Conservation (phyloP, 306 rosid genomes). For the Rubus idaeus region DNA sequence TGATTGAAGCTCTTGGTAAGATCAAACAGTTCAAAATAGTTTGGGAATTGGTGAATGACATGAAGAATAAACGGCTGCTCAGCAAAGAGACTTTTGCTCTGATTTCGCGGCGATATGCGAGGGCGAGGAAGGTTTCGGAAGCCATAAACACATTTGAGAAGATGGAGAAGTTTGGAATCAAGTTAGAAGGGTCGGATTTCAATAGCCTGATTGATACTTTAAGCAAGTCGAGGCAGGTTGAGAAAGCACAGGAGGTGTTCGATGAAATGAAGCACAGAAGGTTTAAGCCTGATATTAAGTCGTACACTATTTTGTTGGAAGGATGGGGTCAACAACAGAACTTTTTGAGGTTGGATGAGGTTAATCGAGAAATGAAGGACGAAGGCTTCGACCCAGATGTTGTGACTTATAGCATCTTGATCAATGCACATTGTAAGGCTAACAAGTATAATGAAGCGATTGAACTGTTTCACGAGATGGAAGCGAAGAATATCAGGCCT, state of each 20-base stretch:
- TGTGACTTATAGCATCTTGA: slow-evolving; percentile 68
- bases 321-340: slow-evolving; percentile 86
- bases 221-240: slow-evolving; percentile 60
- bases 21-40: slow-evolving; percentile 74
- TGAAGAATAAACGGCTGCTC: slow-evolving; percentile 54
- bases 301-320: slow-evolving; percentile 68
- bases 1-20: slow-evolving; percentile 81
- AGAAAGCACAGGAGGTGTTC: slow-evolving; percentile 74
- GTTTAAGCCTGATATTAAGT: slow-evolving; percentile 68
- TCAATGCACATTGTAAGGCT: slow-evolving; percentile 68
- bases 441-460: slow-evolving; percentile 61
- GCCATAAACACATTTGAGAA: slow-evolving; percentile 65
- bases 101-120: slow-evolving; percentile 61
- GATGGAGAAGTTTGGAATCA: slow-evolving; percentile 66
- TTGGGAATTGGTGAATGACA: slow-evolving; percentile 73
- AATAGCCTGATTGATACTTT: slow-evolving; percentile 63
- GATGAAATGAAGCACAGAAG: slow-evolving; percentile 60
- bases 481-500: slow-evolving; percentile 48
- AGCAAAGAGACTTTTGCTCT: slow-evolving; percentile 58
- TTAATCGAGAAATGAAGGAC: slow-evolving; percentile 67
- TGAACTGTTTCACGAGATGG: slow-evolving; percentile 61
- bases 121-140: slow-evolving; percentile 59
- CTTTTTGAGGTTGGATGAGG: slow-evolving; percentile 64
- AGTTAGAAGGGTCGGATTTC: slow-evolving; percentile 55
- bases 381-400: slow-evolving; percentile 76